Percentiles rank a stretch among this genome's conserved stretches.
These are phyloP conservation scores for Corinectria fuckeliana DNA, from an alignment of 2,329 filamentous ascomycete genomes.

Conservation along the genomic window DNA sequence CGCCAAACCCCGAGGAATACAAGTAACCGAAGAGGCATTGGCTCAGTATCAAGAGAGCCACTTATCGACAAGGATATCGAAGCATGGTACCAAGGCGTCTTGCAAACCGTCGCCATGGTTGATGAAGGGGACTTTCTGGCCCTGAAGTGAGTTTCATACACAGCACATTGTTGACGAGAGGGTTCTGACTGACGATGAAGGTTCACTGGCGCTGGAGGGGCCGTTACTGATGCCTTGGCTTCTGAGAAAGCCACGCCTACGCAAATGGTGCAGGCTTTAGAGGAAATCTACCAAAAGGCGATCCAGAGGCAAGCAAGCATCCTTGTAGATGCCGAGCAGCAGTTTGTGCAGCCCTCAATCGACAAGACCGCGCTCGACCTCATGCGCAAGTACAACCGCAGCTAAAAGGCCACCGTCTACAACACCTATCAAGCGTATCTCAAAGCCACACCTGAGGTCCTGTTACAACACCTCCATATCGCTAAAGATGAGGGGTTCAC, in stretches of 20 bases:
- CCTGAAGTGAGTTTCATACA: constrained; percentile 48
- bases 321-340: constrained; percentile 54
- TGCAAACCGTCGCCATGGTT: constrained; percentile 42
- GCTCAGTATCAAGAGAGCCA: constrained; percentile 49
- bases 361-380: constrained; percentile 42
- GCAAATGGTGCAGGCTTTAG: constrained; percentile 50
- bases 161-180: no score
- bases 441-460: constrained; percentile 50
- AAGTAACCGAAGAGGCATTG: no score
- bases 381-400: constrained; percentile 49
- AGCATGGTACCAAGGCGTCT: constrained; percentile 41
- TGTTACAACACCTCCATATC: constrained; percentile 52
- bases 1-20: constrained; percentile 40
- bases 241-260: constrained; percentile 43
- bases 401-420: constrained; percentile 45
- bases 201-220: constrained; percentile 50
- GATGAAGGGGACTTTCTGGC: constrained; percentile 45
- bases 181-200: constrained; percentile 34
- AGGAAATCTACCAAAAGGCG: constrained; percentile 48
- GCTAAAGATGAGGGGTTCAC: constrained; percentile 56
- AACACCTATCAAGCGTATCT: constrained; percentile 66
- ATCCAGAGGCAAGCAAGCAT: constrained; percentile 49
- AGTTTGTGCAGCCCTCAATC: constrained; percentile 51
- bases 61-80: constrained; percentile 51
- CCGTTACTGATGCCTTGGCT: constrained; percentile 47